A percentile compares a stretch with the other conserved stretches of the same genome.
Conservation (phyloP, 768 basidiomycete species). For the Trametes maxima region DNA sequence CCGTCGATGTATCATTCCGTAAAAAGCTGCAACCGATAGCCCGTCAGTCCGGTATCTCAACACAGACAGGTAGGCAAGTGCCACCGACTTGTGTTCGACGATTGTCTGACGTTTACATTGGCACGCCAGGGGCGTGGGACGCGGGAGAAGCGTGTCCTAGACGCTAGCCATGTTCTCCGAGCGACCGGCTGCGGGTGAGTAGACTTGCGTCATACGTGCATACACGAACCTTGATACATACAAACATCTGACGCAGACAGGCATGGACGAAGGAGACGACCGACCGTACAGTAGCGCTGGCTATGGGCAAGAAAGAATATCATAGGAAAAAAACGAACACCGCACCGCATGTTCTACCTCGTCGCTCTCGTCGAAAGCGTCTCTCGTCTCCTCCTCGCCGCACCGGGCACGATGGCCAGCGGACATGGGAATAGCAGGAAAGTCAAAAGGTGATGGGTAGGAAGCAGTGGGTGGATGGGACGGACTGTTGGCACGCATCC, state of each 20-base stretch:
- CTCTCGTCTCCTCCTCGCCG: not conserved
- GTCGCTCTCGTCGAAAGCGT: not conserved
- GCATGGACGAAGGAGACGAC: constrained; percentile 24
- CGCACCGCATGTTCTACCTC: constrained; percentile 27
- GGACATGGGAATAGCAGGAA: constrained; percentile 18
- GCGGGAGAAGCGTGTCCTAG: not conserved
- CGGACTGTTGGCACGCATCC: constrained; percentile 34
- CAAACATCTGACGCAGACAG: constrained; percentile 11
- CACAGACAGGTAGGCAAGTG: not conserved
- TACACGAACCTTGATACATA: constrained; percentile 23
- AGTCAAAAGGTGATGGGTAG: constrained; percentile 22
- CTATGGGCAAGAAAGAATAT: constrained; percentile 11
- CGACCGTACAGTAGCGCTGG: constrained; percentile 32
- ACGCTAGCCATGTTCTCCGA: not conserved
- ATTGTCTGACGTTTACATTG: not conserved
- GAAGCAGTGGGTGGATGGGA: constrained; percentile 31
- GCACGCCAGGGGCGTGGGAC: not conserved
- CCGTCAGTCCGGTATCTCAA: not conserved
- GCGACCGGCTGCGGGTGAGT: constrained; percentile 8
- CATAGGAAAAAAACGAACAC: constrained; percentile 20
- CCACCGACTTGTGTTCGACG: constrained; percentile 5
- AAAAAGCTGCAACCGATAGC: too few species aligned
- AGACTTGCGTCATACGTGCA: constrained; percentile 7
- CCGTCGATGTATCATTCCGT: too few species aligned
- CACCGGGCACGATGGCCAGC: not conserved